Conservation (phyloP, 441 rosid genomes). For the Mallotus repandus region DNA sequence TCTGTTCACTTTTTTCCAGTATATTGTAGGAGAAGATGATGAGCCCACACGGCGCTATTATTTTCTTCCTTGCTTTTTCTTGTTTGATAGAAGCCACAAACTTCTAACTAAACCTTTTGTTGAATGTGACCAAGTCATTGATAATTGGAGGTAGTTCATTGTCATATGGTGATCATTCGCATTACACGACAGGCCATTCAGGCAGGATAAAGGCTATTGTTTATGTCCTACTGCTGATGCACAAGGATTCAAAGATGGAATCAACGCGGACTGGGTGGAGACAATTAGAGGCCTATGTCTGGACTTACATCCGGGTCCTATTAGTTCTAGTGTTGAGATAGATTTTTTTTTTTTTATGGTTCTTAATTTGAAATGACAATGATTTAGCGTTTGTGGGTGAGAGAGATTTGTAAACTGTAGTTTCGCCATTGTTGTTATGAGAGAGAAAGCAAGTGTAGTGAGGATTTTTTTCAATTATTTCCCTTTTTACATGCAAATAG, state of each 20-base stretch:
- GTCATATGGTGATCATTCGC: constrained; percentile 27
- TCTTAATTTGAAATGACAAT: too few species aligned
- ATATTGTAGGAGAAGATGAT: constrained; percentile 46
- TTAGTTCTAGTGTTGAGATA: too few species aligned
- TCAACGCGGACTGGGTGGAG: too few species aligned
- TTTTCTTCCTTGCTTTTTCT: constrained; percentile 58
- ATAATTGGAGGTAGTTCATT: constrained; percentile 35
- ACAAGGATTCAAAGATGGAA: constrained; percentile 51
- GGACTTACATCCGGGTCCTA: too few species aligned
- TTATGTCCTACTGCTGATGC: constrained; percentile 50
- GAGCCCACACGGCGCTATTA: constrained; percentile 40
- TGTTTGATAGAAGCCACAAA: constrained; percentile 61
- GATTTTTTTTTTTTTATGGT: too few species aligned
- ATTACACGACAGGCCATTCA: constrained; percentile 30
- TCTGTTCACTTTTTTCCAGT: constrained; percentile 42
- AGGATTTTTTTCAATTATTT: too few species aligned
- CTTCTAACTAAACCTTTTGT: constrained; percentile 47
- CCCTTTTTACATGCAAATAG: too few species aligned
- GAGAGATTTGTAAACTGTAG: too few species aligned
- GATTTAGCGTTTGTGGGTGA: too few species aligned
- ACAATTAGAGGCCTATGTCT: too few species aligned
- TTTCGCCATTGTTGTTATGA: too few species aligned
- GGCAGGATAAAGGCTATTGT: constrained; percentile 42
- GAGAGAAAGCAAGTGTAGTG: too few species aligned
- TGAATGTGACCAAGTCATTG: constrained; percentile 41